Percentiles rank a stretch among this genome's conserved stretches.
phyloP scores from a whole-genome alignment of 441 rosid species.

The Eruca vesicaria region DNA sequence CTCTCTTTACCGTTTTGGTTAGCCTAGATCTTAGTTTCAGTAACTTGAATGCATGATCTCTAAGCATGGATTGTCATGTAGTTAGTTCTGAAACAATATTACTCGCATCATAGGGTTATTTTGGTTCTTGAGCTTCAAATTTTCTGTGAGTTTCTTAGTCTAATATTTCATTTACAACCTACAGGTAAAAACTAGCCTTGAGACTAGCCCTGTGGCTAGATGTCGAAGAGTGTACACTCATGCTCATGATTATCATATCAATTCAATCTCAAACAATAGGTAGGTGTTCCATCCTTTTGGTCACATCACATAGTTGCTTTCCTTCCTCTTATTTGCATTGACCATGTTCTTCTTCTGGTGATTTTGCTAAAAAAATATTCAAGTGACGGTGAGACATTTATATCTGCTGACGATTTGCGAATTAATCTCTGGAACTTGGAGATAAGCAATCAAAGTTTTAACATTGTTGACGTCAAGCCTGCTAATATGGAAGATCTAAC shows the following conservation, averaged over 20 bases:
- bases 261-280: constrained; percentile 91
- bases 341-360: constrained; percentile 12
- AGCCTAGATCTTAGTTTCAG: too few species aligned
- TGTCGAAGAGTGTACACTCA: constrained; percentile 95
- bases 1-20: too few species aligned
- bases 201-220: constrained; percentile 81
- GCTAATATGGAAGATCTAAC: constrained; percentile 98
- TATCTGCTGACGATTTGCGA: constrained; percentile 95
- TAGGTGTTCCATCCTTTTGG: constrained; percentile 19
- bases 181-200: constrained; percentile 76
- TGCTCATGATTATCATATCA: constrained; percentile 93
- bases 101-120: too few species aligned
- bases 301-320: not conserved
- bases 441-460: constrained; percentile 93
- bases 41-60: too few species aligned
- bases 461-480: constrained; percentile 93
- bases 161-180: not conserved
- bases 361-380: constrained; percentile 22
- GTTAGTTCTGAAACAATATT: too few species aligned
- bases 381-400: constrained; percentile 96
- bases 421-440: constrained; percentile 98
- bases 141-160: too few species aligned
- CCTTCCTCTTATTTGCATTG: constrained; percentile 16
- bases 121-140: too few species aligned
- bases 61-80: too few species aligned